phyloP scores from a whole-genome alignment of 495 filamentous ascomycete genomes.

The Saxispiralis lemnorum region DNA sequence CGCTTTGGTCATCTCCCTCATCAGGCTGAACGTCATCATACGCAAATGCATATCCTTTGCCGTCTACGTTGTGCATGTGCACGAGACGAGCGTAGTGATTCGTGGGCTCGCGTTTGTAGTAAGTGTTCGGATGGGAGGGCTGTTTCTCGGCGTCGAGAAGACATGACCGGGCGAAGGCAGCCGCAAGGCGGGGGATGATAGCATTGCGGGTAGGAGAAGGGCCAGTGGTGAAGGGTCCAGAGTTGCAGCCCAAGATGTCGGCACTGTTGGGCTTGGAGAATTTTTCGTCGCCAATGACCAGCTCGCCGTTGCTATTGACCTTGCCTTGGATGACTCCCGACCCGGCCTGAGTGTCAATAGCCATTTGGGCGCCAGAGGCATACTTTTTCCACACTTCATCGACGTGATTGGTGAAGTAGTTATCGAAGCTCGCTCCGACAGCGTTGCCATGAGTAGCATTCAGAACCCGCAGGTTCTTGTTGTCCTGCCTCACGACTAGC shows the following conservation, averaged over 20 bases:
- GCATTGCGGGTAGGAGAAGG: slow-evolving; percentile 31
- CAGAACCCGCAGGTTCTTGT: slow-evolving; percentile 39
- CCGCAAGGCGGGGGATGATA: slow-evolving; percentile 47
- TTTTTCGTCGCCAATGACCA: slow-evolving; percentile 34
- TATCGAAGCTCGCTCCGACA: slow-evolving; percentile 36
- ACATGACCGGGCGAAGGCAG: slow-evolving; percentile 51
- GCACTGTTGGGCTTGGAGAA: slow-evolving; percentile 40
- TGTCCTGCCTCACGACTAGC: slow-evolving; percentile 38
- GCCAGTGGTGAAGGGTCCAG: slow-evolving; percentile 45
- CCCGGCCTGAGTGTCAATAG: slow-evolving; percentile 48
- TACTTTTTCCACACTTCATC: slow-evolving; percentile 47
- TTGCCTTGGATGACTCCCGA: slow-evolving; percentile 35
- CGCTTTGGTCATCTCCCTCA: slow-evolving; percentile 41
- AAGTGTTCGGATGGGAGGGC: slow-evolving; percentile 20
- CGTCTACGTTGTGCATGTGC: slow-evolving; percentile 43
- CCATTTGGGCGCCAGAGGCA: slow-evolving; percentile 19
- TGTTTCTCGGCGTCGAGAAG: slow-evolving; percentile 26
- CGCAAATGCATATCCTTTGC: slow-evolving; percentile 56
- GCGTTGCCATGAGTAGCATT: slow-evolving; percentile 48
- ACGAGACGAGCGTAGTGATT: slow-evolving; percentile 58
- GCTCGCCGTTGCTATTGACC: slow-evolving; percentile 29
- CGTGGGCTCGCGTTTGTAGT: slow-evolving; percentile 39
- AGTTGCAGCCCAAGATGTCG: slow-evolving; percentile 56
- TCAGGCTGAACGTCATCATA: slow-evolving; percentile 57
- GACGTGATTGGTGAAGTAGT: slow-evolving; percentile 49